phyloP scores from a whole-genome alignment of 139 green algal species.

The Marvania coccoides region DNA sequence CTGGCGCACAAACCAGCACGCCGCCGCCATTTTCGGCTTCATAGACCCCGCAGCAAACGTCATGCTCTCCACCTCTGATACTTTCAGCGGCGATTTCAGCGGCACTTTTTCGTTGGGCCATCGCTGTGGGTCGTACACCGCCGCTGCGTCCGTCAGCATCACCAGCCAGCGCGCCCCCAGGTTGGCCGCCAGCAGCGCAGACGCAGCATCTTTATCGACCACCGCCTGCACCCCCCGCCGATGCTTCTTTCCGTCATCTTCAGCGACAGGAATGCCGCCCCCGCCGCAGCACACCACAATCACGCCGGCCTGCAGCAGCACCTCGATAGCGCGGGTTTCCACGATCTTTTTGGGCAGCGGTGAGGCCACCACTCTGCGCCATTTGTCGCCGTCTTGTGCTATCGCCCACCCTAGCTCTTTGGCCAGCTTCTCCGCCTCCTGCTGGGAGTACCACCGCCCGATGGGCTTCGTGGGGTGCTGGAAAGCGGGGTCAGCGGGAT shows the following conservation, averaged over 20 bases:
- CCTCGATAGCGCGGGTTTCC: constrained; percentile 16
- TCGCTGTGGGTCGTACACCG: constrained; percentile 14
- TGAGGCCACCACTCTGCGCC: constrained; percentile 19
- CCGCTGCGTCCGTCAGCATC: constrained; percentile 23
- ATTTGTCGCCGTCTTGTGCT: constrained; percentile 11
- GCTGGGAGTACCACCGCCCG: constrained; percentile 2
- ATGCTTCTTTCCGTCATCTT: background rate
- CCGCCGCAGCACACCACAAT: constrained; percentile 23
- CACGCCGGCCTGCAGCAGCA: constrained; percentile 18
- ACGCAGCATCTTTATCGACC: constrained; percentile 31
- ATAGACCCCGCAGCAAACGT: constrained; percentile 23
- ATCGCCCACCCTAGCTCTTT: constrained; percentile 15
- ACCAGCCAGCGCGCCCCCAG: constrained; percentile 21
- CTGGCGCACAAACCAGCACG: constrained; percentile 12
- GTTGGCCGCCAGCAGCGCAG: constrained; percentile 12
- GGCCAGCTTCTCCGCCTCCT: constrained; percentile 2
- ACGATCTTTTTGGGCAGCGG: constrained; percentile 15
- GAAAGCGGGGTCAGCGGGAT: constrained; percentile 23
- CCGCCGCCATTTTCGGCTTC: constrained; percentile 21
- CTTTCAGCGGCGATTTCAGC: constrained; percentile 5
- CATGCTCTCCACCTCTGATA: background rate
- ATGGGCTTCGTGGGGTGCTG: constrained; percentile 21
- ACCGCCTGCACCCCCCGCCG: constrained; percentile 24
- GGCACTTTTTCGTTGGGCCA: constrained; percentile 18
- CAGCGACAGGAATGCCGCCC: constrained; percentile 21